These are phyloP conservation scores for Naganishia vishniacii DNA, from an alignment of 768 basidiomycete genomes.

Conservation along the genomic window DNA sequence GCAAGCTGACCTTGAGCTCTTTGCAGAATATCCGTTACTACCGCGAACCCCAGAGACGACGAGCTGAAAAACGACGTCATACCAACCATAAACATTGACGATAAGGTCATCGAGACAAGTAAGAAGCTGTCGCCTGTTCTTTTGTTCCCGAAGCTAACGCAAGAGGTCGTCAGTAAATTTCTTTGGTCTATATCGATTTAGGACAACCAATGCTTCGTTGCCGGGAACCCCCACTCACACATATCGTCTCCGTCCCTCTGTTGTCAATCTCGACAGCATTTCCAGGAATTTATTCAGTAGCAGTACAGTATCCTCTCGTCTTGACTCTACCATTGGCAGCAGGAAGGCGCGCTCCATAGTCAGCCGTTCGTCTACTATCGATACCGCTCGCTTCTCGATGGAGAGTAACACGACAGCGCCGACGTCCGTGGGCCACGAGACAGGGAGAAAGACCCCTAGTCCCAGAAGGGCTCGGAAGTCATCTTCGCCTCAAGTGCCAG, in stretches of 20 bases:
- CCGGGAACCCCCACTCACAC: constrained; percentile 78
- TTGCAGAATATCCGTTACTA: constrained; percentile 53
- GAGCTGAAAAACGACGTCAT: constrained; percentile 71
- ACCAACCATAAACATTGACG: constrained; percentile 66
- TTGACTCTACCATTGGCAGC: constrained; percentile 54
- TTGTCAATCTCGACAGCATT: constrained; percentile 82
- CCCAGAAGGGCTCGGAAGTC: not conserved
- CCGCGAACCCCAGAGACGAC: constrained; percentile 67
- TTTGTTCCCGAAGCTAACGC: not conserved
- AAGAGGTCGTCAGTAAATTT: not conserved
- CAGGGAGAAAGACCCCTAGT: constrained; percentile 1
- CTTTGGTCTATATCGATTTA: constrained; percentile 9
- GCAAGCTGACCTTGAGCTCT: not conserved
- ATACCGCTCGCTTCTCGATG: constrained; percentile 28
- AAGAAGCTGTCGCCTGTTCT: constrained; percentile 41
- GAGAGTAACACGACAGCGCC: constrained; percentile 58
- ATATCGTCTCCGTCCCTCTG: constrained; percentile 68
- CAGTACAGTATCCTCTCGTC: constrained; percentile 33
- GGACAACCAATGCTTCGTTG: constrained; percentile 53
- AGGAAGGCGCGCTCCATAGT: constrained; percentile 62
- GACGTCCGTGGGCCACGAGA: constrained; percentile 12
- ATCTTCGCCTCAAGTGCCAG: not conserved
- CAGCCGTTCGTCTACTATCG: constrained; percentile 62
- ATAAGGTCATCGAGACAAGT: constrained; percentile 77
- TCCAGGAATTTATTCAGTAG: constrained; percentile 81